Percentiles rank a stretch among this genome's conserved stretches.
These are phyloP conservation scores for Xylariaceae sp. DNA, from an alignment of 2,329 filamentous ascomycete species.

Conservation along the genomic window DNA sequence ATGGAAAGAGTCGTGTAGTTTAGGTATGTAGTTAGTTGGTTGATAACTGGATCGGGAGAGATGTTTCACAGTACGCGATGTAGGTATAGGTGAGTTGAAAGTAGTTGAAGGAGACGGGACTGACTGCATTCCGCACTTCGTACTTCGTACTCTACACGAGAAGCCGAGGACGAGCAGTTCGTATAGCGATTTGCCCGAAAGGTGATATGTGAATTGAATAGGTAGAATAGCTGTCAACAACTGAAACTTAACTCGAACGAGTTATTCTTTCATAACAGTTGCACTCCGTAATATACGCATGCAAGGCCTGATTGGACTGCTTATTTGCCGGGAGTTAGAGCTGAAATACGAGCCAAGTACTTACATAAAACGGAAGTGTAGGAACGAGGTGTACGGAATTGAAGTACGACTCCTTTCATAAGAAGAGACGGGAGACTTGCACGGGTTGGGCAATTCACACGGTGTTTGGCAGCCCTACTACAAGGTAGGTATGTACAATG, in stretches of 20 bases:
- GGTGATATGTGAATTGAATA: too few species aligned
- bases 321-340: conserved; percentile 9
- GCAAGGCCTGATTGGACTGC: neutral
- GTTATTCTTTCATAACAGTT: neutral
- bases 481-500: neutral
- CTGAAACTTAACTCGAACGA: neutral
- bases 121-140: too few species aligned
- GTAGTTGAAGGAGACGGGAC: too few species aligned
- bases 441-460: conserved; percentile 6
- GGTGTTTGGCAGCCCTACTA: conserved; percentile 7
- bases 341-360: conserved; percentile 4
- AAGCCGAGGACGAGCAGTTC: neutral
- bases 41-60: neutral
- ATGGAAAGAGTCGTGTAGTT: neutral
- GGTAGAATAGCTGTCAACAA: too few species aligned
- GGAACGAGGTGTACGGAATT: too few species aligned
- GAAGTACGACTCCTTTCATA: neutral
- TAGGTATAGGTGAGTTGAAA: too few species aligned
- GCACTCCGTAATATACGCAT: neutral
- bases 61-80: neutral
- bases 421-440: neutral
- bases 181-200: neutral
- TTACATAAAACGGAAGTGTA: neutral
- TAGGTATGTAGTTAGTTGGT: too few species aligned
- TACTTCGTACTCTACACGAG: too few species aligned